A percentile compares a stretch with the other conserved stretches of the same genome.
These are phyloP conservation scores for Saccharomycopsis fibuligera DNA, from an alignment of 805 yeast species.

Conservation along the genomic window DNA sequence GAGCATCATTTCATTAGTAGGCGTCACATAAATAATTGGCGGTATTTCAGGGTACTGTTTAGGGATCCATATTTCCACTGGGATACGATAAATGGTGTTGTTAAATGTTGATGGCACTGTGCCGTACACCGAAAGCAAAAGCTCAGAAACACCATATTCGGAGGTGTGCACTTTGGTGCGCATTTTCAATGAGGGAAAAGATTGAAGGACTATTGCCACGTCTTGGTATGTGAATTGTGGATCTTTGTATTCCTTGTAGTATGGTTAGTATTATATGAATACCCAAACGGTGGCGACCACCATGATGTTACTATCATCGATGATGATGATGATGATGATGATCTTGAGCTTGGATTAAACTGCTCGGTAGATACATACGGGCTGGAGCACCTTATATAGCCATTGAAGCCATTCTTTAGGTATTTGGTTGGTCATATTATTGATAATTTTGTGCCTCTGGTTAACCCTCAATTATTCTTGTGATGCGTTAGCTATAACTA, in stretches of 20 bases:
- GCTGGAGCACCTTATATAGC: slow-evolving; percentile 50
- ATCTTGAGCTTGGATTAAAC: neutral
- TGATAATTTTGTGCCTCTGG: neutral
- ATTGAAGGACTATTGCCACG: slow-evolving; percentile 44
- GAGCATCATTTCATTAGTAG: slow-evolving; percentile 41
- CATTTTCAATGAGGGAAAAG: slow-evolving; percentile 50
- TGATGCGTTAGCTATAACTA: too few species aligned
- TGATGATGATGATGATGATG: neutral
- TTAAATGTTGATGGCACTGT: slow-evolving; percentile 32
- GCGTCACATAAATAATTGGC: slow-evolving; percentile 62
- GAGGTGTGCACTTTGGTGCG: slow-evolving; percentile 60
- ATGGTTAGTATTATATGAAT: neutral
- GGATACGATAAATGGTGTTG: slow-evolving; percentile 36
- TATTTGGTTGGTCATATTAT: slow-evolving; percentile 19
- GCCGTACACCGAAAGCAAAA: slow-evolving; percentile 64
- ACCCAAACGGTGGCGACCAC: too few species aligned
- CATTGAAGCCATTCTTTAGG: slow-evolving; percentile 46
- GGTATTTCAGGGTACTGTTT: slow-evolving; percentile 57
- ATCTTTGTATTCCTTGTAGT: slow-evolving; percentile 43
- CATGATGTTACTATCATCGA: too few species aligned
- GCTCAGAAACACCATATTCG: slow-evolving; percentile 49
- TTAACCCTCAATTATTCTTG: too few species aligned
- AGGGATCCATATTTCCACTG: slow-evolving; percentile 75
- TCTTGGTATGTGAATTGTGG: slow-evolving; percentile 61
- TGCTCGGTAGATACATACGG: slow-evolving; percentile 29